phyloP scores from a whole-genome alignment of 2,329 filamentous ascomycete genomes.

The Ophidiomyces ophidiicola region DNA sequence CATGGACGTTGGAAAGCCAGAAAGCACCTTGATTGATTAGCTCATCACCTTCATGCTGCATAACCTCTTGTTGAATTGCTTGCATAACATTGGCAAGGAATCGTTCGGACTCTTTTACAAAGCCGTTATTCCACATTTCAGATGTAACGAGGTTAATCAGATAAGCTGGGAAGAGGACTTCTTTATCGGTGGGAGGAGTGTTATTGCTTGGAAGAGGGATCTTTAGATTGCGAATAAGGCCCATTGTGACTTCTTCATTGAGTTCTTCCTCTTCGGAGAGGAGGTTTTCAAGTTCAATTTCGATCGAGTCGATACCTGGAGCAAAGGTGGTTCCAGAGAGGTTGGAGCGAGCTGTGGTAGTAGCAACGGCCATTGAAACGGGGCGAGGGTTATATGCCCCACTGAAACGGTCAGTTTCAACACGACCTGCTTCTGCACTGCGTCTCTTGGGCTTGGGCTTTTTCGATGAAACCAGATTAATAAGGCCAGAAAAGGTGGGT shows the following conservation, averaged over 20 bases:
- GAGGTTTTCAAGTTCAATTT: constrained; percentile 85
- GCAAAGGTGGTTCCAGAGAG: constrained; percentile 65
- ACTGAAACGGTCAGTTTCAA: constrained; percentile 81
- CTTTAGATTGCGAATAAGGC: constrained; percentile 89
- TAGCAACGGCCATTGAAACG: constrained; percentile 82
- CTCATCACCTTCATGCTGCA: constrained; percentile 96
- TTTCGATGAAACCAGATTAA: constrained; percentile 94
- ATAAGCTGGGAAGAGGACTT: constrained; percentile 96
- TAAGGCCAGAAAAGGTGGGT: constrained; percentile 59
- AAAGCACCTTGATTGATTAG: constrained; percentile 95
- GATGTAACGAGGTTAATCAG: constrained; percentile 98
- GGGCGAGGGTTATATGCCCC: constrained; percentile 86
- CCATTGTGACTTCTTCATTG: constrained; percentile 94
- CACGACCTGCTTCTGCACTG: constrained; percentile 76
- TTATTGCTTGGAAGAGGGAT: constrained; percentile 80
- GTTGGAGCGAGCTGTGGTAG: constrained; percentile 43
- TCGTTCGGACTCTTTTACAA: constrained; percentile 96
- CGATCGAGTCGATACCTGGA: constrained; percentile 75
- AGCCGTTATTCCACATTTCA: constrained; percentile 99
- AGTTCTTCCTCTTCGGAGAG: constrained; percentile 90
- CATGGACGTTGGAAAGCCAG: constrained; percentile 98
- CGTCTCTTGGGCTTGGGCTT: constrained; percentile 73
- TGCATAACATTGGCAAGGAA: constrained; percentile 99
- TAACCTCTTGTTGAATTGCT: constrained; percentile 97
- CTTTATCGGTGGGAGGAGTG: constrained; percentile 90